phyloP scores from a whole-genome alignment of 1,284 basidiomycete genomes.

The Puccinia coronata region DNA sequence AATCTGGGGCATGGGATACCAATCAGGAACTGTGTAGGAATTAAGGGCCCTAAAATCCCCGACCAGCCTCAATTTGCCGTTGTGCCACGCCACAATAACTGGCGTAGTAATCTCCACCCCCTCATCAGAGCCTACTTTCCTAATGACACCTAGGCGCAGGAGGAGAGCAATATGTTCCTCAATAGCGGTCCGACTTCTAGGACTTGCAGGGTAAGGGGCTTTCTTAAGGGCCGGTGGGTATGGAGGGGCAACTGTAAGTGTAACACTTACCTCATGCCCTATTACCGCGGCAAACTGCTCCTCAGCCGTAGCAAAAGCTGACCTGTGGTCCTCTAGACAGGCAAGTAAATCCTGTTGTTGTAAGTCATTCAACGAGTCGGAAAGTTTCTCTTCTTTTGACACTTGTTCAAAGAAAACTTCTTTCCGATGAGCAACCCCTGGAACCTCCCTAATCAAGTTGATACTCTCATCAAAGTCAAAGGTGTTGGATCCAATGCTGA shows the following conservation, averaged over 20 bases:
- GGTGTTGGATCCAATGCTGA: neutral
- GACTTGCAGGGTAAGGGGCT: constrained; percentile 21
- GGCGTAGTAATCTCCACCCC: constrained; percentile 23
- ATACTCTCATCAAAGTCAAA: too few species aligned
- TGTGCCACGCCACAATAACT: neutral
- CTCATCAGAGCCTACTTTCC: constrained; percentile 24
- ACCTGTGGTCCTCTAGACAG: neutral
- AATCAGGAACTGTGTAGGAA: neutral
- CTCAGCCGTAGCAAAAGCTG: neutral
- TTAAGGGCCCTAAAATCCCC: constrained; percentile 36
- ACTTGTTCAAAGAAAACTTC: neutral
- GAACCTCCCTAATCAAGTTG: too few species aligned
- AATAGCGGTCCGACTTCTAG: constrained; percentile 5
- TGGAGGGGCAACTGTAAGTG: neutral
- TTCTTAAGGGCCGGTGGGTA: constrained; percentile 12
- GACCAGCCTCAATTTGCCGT: neutral
- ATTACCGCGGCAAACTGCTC: neutral
- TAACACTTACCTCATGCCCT: neutral
- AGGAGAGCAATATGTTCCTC: constrained; percentile 1
- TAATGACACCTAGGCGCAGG: neutral
- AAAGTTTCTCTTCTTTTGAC: neutral
- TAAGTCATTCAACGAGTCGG: neutral
- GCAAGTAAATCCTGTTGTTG: neutral
- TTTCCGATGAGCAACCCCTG: too few species aligned
- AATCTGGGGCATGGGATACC: constrained; percentile 21